Base-by-base conservation (phyloP, 192 early-diverging fungal species). In the Pilaira anomala region DNA sequence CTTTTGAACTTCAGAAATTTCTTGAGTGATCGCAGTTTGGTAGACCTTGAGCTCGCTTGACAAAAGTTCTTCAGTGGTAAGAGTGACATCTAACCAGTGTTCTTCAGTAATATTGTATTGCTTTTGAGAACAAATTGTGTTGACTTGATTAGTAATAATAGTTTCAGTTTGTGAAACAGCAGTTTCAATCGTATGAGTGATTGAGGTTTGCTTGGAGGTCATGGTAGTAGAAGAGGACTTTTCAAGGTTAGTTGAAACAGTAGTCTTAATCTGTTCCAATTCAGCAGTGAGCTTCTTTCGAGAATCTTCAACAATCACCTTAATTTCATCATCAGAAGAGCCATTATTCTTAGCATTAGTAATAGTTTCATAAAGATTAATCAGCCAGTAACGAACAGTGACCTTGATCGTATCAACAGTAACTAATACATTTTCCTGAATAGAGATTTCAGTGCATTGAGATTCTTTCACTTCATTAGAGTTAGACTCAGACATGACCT, bases 331-430 rank as follows among this genome's bases (percentile, higher is more conserved):
- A 9, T 51, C 48, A 18, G 66, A 68, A 16, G 59, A 48, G n/a
- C 62, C 66, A 14, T 39, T 55, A 25, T 56, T 33, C 59, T 68
- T 61, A 33, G 48, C 62, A 39, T 26, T 16, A 13, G 33, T 19
- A 22, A 63, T 63, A 19, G 33, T 25, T 6, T 40, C 24, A 19
- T 55, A 60, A n/a, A 68, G 33, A 9, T 29, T 40, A 39, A 54
- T 55, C n/a, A 68, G n/a, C 66, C 66, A 68, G 33, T 62, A 54
- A 16, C 59, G 59, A 22, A 68, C 66, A 24, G 59, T 61, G 2
- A 62, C 67, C 60, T 63, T 69, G 28, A 69, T 44, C 1, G 49
- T 60, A 33, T 62, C 67, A 3, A 52, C 40, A n/a, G 52, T 62
- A 9, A 54, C 59, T 33, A 68, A 7, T 14, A 56, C 45, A 7